These are phyloP conservation scores for Neurospora sp. DNA, from an alignment of 495 filamentous ascomycete species.

Conservation along the genomic window DNA sequence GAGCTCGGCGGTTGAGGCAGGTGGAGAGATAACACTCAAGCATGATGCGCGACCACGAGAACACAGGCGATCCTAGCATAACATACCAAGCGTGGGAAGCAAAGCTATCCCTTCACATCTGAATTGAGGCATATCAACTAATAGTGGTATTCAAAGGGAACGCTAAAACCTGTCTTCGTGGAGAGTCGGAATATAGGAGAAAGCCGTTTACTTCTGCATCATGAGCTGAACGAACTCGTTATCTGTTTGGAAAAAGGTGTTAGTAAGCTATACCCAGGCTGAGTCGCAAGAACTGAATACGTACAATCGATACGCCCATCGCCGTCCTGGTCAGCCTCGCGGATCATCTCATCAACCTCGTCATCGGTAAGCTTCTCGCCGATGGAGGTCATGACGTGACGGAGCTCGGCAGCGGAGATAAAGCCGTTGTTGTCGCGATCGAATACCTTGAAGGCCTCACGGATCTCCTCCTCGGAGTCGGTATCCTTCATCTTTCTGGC, in stretches of 20 bases:
- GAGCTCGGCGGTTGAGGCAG: neutral
- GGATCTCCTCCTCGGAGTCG: conserved; percentile 98
- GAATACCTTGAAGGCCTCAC: conserved; percentile 69
- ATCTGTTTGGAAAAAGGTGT: conserved; percentile 46
- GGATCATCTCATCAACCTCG: conserved; percentile 99
- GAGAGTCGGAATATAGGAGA: neutral
- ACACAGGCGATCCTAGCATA: neutral
- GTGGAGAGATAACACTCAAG: neutral
- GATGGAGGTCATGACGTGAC: conserved; percentile 99
- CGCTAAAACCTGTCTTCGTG: neutral
- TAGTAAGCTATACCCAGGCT: conserved; percentile 16
- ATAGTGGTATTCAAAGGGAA: neutral
- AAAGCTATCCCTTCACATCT: neutral
- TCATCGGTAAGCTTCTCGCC: conserved; percentile 99
- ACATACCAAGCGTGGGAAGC: neutral
- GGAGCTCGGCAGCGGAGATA: conserved; percentile 94
- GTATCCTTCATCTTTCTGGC: conserved; percentile 99
- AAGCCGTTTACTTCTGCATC: conserved; percentile 87
- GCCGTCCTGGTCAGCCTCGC: conserved; percentile 97
- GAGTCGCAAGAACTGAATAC: conserved; percentile 7
- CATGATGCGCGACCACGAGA: neutral
- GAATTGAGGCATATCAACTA: neutral
- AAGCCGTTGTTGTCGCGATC: conserved; percentile 99
- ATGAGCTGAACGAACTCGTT: conserved; percentile 99
- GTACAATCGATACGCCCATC: conserved; percentile 93